phyloP scores from a whole-genome alignment of 2,329 filamentous ascomycete genomes.

The Pseudopyricularia cyperi region DNA sequence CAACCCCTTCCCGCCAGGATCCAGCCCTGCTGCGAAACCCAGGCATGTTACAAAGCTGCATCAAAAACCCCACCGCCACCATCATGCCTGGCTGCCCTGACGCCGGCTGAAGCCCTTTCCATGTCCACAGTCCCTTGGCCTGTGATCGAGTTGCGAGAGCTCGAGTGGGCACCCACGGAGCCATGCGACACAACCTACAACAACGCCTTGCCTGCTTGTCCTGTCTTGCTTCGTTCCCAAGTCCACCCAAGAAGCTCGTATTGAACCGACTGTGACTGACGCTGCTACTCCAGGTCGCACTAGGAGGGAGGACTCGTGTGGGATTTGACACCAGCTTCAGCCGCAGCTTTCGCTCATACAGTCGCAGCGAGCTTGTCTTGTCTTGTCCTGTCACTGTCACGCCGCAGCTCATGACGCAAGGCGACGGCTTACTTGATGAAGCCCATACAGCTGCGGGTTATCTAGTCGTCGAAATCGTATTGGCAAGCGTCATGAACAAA shows the following conservation, averaged over 20 bases:
- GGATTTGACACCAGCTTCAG: too few relatives aligned
- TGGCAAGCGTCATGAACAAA: too few relatives aligned
- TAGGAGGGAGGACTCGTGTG: too few relatives aligned
- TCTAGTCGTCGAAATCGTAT: too few relatives aligned
- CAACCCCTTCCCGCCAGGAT: conserved; percentile 4
- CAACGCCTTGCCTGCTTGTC: neutral
- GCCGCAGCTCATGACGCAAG: too few relatives aligned
- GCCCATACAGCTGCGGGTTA: too few relatives aligned
- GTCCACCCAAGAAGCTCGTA: neutral
- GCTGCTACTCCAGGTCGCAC: too few relatives aligned
- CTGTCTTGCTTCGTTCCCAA: neutral
- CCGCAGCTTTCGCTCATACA: too few relatives aligned
- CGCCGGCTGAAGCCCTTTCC: conserved; percentile 16
- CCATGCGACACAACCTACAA: neutral
- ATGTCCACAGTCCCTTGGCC: conserved; percentile 6
- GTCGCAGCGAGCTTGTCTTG: too few relatives aligned
- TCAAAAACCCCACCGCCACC: conserved; percentile 17
- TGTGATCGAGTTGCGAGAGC: conserved; percentile 1
- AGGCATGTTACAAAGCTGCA: conserved; percentile 19
- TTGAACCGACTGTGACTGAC: neutral
- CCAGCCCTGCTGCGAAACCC: conserved; percentile 14
- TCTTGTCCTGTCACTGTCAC: too few relatives aligned
- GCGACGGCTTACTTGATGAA: too few relatives aligned
- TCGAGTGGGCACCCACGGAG: neutral
- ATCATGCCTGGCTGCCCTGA: conserved; percentile 11